Evolutionary conservation across 139 green algal genomes (phyloP), one percentile per base, ranked within the genome.

Genomic region (Chlamydomonas urium): DNA sequence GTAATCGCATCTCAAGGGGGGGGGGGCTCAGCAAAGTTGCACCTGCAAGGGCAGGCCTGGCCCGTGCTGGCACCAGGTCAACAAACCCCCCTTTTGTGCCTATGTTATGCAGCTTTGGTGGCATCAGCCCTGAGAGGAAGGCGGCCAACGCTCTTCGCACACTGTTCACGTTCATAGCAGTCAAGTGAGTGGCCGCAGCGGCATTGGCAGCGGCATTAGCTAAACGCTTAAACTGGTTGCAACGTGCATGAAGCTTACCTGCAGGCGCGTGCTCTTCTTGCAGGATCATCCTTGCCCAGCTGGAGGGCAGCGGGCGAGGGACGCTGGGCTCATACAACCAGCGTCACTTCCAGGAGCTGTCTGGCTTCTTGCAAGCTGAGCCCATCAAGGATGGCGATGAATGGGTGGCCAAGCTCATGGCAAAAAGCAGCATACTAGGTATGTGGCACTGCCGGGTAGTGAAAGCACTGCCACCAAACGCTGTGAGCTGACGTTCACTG

Each of bases 91-190:
- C 65, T 36, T 59, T 56, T 42, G 65, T 28, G 28, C 29, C 26
- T 71, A 61, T 31, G 65, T 26, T 56, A 23, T 65, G 28, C 73
- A 88, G 83, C 76, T 95, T 96, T 73, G 83, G 88, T 1, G 90
- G 90, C 0, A 23, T 75, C 2, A 86, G 69, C 34, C 90, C 90
- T 2, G 90, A 96, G 72, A 76, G 74, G n/a, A 87, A 87, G 19
- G 87, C 88, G 4, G 79, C 84, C 1, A 65, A 82, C 14, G 71
- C 69, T 2, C 50, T 96, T 4, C 68, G 81, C 2, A 92, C 67
- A 1, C 80, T 96, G 33, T 90, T 94, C 37, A 96, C 90, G 0
- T 94, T 96, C 72, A 71, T 87, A 0, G 84, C 89, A 0, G 80
- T 61, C 33, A 89, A 81, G 88, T 89, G 81, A 38, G 33, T 36